Evolutionary conservation across 441 rosid species (phyloP).

Genomic region (Mallotus japonicus): DNA sequence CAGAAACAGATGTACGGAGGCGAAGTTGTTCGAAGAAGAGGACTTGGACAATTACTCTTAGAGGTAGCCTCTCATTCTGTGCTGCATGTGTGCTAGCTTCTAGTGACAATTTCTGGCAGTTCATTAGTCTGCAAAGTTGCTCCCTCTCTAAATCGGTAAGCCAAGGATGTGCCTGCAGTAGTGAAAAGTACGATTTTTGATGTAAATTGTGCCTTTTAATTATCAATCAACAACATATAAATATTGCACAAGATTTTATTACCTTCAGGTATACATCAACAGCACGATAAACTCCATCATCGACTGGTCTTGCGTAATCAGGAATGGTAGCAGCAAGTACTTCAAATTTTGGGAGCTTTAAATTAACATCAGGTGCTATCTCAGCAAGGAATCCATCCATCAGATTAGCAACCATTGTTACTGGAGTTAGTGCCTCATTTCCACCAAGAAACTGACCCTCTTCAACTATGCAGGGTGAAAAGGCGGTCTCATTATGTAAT

Average conservation of each 20-base stretch:
- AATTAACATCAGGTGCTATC: constrained; percentile 87
- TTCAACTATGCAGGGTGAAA: constrained; percentile 43
- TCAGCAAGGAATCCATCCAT: constrained; percentile 86
- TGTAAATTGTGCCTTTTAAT: not conserved
- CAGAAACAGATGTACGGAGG: constrained; percentile 72
- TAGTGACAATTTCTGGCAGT: constrained; percentile 88
- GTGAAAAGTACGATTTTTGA: constrained; percentile 5
- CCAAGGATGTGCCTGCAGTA: constrained; percentile 87
- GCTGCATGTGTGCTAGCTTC: constrained; percentile 97
- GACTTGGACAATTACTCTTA: constrained; percentile 80
- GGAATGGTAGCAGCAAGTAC: constrained; percentile 71
- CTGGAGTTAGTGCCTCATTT: constrained; percentile 48
- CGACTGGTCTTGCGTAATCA: constrained; percentile 76
- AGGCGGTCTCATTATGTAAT: constrained; percentile 35
- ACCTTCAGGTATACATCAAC: constrained; percentile 88
- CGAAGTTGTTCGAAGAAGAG: constrained; percentile 92
- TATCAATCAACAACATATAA: not conserved
- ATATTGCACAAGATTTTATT: not conserved
- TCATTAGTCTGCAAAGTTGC: constrained; percentile 72
- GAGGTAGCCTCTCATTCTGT: constrained; percentile 90
- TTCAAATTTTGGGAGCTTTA: constrained; percentile 75
- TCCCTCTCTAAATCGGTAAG: constrained; percentile 73
- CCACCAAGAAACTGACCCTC: constrained; percentile 49
- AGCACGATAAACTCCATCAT: constrained; percentile 89
- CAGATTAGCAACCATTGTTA: constrained; percentile 68